These are phyloP conservation scores for Aspergillus arachidicola DNA, from an alignment of 2,329 filamentous ascomycete genomes.

Conservation along the genomic window DNA sequence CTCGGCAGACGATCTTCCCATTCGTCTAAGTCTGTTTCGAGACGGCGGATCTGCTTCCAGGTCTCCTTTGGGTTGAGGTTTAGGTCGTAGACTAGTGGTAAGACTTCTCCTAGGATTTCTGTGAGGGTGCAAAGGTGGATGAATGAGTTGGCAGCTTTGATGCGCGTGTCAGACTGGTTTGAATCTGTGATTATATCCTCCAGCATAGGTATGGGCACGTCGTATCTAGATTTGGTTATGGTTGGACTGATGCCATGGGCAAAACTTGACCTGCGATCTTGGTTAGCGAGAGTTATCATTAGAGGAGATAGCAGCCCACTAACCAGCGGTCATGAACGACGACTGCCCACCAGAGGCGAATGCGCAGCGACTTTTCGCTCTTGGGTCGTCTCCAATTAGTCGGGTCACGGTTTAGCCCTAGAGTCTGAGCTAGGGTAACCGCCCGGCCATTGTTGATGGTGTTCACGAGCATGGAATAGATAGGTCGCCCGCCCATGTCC, in stretches of 20 bases:
- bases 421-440: slow-evolving; percentile 54
- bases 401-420: slow-evolving; percentile 58
- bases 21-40: slow-evolving; percentile 43
- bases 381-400: slow-evolving; percentile 53
- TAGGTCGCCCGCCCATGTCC: slow-evolving; percentile 57
- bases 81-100: slow-evolving; percentile 31
- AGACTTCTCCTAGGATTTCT: slow-evolving; percentile 38
- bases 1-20: slow-evolving; percentile 45
- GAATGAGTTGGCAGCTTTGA: slow-evolving; percentile 6
- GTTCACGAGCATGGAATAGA: slow-evolving; percentile 56
- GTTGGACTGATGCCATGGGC: slow-evolving; percentile 55
- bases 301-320: neutral
- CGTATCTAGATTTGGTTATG: slow-evolving; percentile 47
- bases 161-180: slow-evolving; percentile 18
- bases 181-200: slow-evolving; percentile 10
- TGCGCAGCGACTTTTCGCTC: slow-evolving; percentile 53
- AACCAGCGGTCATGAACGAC: slow-evolving; percentile 57
- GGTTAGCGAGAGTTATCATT: neutral
- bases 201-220: slow-evolving; percentile 47
- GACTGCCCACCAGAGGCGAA: slow-evolving; percentile 59
- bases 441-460: slow-evolving; percentile 52
- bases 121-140: slow-evolving; percentile 44
- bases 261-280: slow-evolving; percentile 48
- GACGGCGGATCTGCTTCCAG: slow-evolving; percentile 24
- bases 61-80: slow-evolving; percentile 27